Evolutionary conservation across 1,284 basidiomycete species (phyloP), one percentile per base, ranked within the genome.

Genomic region (Apiotrichum gamsii): DNA sequence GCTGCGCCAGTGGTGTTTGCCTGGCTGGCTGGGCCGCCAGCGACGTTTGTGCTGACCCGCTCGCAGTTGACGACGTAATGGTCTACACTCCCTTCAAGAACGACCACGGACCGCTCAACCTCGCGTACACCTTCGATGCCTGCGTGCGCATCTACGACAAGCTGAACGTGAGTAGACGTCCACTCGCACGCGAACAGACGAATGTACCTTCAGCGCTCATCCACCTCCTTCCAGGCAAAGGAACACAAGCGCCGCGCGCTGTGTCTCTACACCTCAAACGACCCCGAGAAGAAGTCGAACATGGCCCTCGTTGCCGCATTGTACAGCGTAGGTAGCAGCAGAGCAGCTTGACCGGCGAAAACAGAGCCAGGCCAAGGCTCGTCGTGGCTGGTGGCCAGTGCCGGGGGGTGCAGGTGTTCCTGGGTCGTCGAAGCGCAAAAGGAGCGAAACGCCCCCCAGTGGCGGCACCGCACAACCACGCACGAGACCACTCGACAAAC

Each of bases 101-200:
- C 65, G 91, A 96, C 71, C 90, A 87, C 83, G 94, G 94, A 10
- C 94, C 95, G 15, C 76, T 94, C 52, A 95, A 95, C 70, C 78
- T 93, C 32, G 84, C 87, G 4, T 88, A 88, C 81, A 85, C 93
- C 11, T 93, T 90, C 74, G 87, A 90, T 62, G 90, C 94, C 34
- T 97, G 93, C 75, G 84, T 95, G 38, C 80, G 87, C 57, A 84
- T 96, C 40, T 89, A 94, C 65, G 85, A 90, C 64, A 78, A 91
- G 47, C 78, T 93, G 28, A 82, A 86, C 75, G 91, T 90, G 48
- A 58, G 77, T 69, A n/a, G n/a, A 8, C 9, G n/a, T n/a, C n/a
- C n/a, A n/a, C n/a, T n/a, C n/a, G n/a, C n/a, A n/a, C n/a, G n/a
- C n/a, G n/a, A n/a, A n/a, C n/a, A n/a, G n/a, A n/a, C n/a, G n/a